These are phyloP conservation scores for Lactarius sanguifluus DNA, from an alignment of 768 basidiomycete species.

Conservation along the genomic window DNA sequence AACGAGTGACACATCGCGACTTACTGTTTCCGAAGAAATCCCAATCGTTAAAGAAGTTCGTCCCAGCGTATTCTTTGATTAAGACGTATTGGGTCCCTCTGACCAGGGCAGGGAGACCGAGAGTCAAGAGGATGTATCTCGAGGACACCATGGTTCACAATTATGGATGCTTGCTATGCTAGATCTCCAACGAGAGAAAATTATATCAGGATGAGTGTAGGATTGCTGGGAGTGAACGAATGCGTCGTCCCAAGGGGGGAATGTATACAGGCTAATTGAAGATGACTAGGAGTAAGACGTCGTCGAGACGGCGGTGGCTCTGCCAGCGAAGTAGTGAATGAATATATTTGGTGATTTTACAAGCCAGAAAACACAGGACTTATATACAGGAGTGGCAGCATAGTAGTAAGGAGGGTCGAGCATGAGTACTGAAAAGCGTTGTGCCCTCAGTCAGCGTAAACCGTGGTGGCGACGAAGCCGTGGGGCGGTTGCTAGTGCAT, in stretches of 20 bases:
- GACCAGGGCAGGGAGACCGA: conserved; percentile 15
- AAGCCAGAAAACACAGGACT: background rate
- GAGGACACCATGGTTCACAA: conserved; percentile 1
- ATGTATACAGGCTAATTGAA: no score
- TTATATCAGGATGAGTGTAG: background rate
- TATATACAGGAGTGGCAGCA: background rate
- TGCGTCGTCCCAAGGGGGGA: no score
- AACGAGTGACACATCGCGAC: background rate
- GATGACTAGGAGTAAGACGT: no score
- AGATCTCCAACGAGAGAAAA: background rate
- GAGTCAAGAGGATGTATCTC: conserved; percentile 1
- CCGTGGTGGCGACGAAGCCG: background rate
- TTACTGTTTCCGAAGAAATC: conserved; percentile 25
- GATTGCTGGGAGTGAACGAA: no score
- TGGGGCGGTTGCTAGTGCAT: background rate
- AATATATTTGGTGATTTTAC: background rate
- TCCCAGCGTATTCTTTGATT: conserved; percentile 23
- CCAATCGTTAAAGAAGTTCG: conserved; percentile 27
- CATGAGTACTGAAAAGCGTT: background rate
- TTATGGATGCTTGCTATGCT: background rate
- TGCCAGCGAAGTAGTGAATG: no score
- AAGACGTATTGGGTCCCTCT: conserved; percentile 15
- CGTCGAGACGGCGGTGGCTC: no score
- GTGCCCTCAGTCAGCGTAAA: background rate
- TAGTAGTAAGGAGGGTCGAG: background rate